Conservation (phyloP, 2,329 filamentous ascomycete species). For the Metarhizium humberi region DNA sequence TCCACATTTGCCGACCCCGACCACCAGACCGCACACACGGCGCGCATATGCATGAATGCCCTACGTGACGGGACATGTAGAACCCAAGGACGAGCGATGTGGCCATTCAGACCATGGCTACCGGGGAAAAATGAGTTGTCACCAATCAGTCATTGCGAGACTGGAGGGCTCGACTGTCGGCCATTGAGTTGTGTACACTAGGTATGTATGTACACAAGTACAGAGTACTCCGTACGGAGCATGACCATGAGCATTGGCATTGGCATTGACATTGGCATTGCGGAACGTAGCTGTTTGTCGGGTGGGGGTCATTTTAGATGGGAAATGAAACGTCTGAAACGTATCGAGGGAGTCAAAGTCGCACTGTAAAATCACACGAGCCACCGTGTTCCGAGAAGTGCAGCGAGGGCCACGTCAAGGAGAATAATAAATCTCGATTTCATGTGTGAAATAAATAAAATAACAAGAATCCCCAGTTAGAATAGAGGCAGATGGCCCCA, state of each 20-base stretch:
- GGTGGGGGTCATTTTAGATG: neutral
- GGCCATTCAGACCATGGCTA: neutral
- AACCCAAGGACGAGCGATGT: neutral
- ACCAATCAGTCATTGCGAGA: neutral
- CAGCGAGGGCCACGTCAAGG: neutral
- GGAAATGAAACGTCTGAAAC: neutral
- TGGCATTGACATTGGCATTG: too few relatives aligned
- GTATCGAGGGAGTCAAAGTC: neutral
- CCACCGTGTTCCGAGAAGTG: too few relatives aligned
- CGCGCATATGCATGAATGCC: slow-evolving; percentile 4
- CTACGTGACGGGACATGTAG: neutral
- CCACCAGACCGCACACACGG: slow-evolving; percentile 1
- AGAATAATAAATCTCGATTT: neutral
- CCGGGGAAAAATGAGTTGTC: neutral
- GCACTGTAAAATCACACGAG: too few relatives aligned
- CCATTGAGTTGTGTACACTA: neutral
- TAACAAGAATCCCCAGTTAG: neutral
- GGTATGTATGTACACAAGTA: neutral
- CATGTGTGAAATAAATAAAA: neutral
- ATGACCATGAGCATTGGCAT: too few relatives aligned
- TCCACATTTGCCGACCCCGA: neutral
- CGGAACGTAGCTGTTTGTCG: too few relatives aligned
- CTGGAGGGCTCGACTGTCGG: neutral
- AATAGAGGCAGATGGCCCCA: neutral
- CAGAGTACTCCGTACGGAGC: neutral